phyloP scores from a whole-genome alignment of 495 filamentous ascomycete species.

The Penicillium subrubescens region DNA sequence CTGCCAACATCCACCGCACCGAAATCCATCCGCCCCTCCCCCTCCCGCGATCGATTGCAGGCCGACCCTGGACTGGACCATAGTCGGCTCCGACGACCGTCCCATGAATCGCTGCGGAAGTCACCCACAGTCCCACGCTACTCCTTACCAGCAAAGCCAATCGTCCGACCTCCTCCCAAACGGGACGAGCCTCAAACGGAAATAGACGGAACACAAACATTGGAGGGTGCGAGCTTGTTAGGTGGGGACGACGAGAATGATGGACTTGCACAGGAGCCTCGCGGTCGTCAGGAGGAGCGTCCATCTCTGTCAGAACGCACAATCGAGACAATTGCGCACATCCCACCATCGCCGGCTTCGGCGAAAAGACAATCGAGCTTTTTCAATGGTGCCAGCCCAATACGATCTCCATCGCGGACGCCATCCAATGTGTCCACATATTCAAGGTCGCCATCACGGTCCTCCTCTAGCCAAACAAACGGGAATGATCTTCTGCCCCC shows the following conservation, averaged over 20 bases:
- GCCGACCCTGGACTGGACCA: slow-evolving; percentile 44
- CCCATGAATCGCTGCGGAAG: slow-evolving; percentile 44
- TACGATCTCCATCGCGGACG: slow-evolving; percentile 57
- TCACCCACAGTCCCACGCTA: slow-evolving; percentile 35
- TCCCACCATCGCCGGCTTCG: slow-evolving; percentile 66
- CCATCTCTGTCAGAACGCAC: slow-evolving; percentile 71
- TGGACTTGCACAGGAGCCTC: slow-evolving; percentile 24
- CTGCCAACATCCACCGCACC: slow-evolving; percentile 40
- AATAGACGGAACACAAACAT: slow-evolving; percentile 20
- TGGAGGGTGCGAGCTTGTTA: slow-evolving; percentile 21
- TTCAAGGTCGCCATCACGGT: slow-evolving; percentile 52
- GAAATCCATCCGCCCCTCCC: slow-evolving; percentile 45
- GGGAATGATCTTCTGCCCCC: slow-evolving; percentile 30
- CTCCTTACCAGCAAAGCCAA: slow-evolving; percentile 28
- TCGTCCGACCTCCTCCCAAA: slow-evolving; percentile 14
- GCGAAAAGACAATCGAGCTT: slow-evolving; percentile 60
- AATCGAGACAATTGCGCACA: slow-evolving; percentile 64
- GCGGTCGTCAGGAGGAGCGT: slow-evolving; percentile 35
- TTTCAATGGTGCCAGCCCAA: slow-evolving; percentile 59
- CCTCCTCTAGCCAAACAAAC: slow-evolving; percentile 34
- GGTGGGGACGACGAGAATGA: slow-evolving; percentile 22
- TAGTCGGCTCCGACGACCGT: slow-evolving; percentile 41
- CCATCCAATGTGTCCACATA: slow-evolving; percentile 54
- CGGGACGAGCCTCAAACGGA: slow-evolving; percentile 22
- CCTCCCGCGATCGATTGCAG: slow-evolving; percentile 46